Conservation (phyloP, 2,329 filamentous ascomycete genomes). For the Ophiognomonia clavigignenti-juglandacearum region DNA sequence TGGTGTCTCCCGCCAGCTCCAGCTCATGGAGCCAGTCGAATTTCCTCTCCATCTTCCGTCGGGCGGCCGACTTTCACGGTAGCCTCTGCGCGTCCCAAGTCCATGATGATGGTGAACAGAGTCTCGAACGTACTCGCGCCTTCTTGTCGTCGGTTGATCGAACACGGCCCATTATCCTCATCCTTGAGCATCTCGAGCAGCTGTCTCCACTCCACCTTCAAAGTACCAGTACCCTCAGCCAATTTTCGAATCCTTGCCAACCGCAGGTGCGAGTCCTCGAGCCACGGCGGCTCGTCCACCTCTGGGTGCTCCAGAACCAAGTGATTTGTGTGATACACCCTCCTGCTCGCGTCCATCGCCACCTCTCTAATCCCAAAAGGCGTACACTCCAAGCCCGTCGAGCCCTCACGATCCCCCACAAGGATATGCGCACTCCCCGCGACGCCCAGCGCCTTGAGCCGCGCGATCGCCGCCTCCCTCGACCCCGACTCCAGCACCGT, state of each 20-base stretch:
- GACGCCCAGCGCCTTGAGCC: background rate
- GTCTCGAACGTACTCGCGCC: background rate
- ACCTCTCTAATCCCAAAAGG: background rate
- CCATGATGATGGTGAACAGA: conserved; percentile 14
- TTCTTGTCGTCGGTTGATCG: conserved; percentile 8
- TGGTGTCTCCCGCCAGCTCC: background rate
- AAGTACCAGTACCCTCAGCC: background rate
- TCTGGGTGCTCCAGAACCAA: conserved; percentile 7
- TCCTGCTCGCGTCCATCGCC: background rate
- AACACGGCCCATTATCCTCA: conserved; percentile 8
- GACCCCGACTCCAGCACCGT: conserved; percentile 47
- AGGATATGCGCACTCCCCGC: conserved; percentile 16
- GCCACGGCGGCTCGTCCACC: conserved; percentile 7
- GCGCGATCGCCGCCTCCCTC: background rate
- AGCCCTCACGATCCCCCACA: conserved; percentile 2
- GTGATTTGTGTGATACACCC: conserved; percentile 13
- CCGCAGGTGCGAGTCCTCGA: conserved; percentile 4
- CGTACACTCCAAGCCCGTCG: conserved; percentile 14
- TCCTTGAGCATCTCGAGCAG: conserved; percentile 7
- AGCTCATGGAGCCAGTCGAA: conserved; percentile 3
- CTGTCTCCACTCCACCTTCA: background rate
- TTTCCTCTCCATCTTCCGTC: conserved; percentile 8
- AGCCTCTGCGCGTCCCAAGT: conserved; percentile 3
- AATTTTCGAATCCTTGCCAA: background rate
- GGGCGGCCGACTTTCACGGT: conserved; percentile 13